Evolutionary conservation across 2,329 filamentous ascomycete species (phyloP), one percentile per base, ranked within the genome.

Genomic region (Colletotrichum endophyticum): DNA sequence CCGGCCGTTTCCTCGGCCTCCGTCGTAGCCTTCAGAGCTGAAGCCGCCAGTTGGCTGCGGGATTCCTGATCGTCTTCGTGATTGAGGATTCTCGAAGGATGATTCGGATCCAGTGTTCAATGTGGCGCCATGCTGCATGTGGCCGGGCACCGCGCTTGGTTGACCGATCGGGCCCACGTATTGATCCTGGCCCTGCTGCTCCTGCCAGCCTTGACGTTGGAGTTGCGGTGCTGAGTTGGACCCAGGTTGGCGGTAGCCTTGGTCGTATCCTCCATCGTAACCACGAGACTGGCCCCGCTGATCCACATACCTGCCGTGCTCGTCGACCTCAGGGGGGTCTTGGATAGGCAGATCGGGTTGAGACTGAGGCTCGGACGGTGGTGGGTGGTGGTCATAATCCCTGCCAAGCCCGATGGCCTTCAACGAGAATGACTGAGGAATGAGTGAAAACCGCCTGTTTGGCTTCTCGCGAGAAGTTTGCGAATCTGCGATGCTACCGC

Each of bases 371-470:
- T 89, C 82, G 70, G 89, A 84, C 76, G 88, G 82, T 72, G 89
- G 80, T 78, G 87, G 80, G 77, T 87, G 80, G 80, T 90, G 80
- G 77, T 87, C 80, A 80, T 90, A 82, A 66, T 93, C 88, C 85
- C 90, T 90, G 80, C 91, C 84, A 79, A 93, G 84, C 9, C 91
- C 91, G 77, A 95, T 92, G 1, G 90, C 88, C 81, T 92, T 94
- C 80, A 94, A 84, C 5, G 92, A 93, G 80, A 94, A 92, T 1
- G 90, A 91, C 4, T 88, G 86, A 5, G 92, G 92, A 44, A 95
- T 88, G 30, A 96, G 87, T 15, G 94, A 96, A 83, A 96, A 95
- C 53, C 94, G 90, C 75, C 92, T 89, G 36, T 88, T 86, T 63
- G 87, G 88, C 84, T 89, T 92, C 85, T 94, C 89, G 74, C 88